Evolutionary conservation across 2,329 filamentous ascomycete species (phyloP), one percentile per base, ranked within the genome.

Genomic region (Dactylellina haptotyla): DNA sequence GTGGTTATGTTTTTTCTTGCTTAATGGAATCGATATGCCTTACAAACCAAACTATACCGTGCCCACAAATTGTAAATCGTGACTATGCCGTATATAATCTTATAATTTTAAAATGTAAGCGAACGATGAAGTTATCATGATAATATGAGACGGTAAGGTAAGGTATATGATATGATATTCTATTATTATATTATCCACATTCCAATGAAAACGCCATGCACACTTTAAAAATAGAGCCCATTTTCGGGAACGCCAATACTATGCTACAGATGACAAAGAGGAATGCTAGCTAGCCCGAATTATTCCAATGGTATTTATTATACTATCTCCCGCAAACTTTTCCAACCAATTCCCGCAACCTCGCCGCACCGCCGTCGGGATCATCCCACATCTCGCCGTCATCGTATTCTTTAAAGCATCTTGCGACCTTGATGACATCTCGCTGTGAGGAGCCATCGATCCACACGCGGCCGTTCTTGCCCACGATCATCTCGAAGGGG

Each of bases 401-500:
- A 45, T 74, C 69, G 12, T 48, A 74, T 14, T 45, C 62, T 12
- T 53, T 74, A 30, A 74, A 66, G 41, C 62, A 62, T 12, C 69
- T 45, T 12, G 58, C 57, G 32, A 74, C 62, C 20, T 57, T 56
- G 18, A 66, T 51, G 3, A 74, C 69, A 20, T 74, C 69, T 18
- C 28, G 30, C 20, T 66, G 61, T 23, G 61, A 58, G 14, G 54
- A 18, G 3, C 51, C 69, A 63, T 74, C 69, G 46, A 74, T 67
- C 69, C 69, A 74, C 1, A 66, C 61, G 12, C 69, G 45, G 16
- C 69, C 69, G 41, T 74, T 74, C 28, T 51, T 59, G n/a, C 69
- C 69, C 12, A 74, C 61, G 12, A 74, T 67, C 69, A 74, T 74
- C 41, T 74, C 69, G 23, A 74, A 74, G 4, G 50, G 50, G 1